phyloP scores from a whole-genome alignment of 1,139 yeast genomes.

The Hemisphaericaspora subhashii region DNA sequence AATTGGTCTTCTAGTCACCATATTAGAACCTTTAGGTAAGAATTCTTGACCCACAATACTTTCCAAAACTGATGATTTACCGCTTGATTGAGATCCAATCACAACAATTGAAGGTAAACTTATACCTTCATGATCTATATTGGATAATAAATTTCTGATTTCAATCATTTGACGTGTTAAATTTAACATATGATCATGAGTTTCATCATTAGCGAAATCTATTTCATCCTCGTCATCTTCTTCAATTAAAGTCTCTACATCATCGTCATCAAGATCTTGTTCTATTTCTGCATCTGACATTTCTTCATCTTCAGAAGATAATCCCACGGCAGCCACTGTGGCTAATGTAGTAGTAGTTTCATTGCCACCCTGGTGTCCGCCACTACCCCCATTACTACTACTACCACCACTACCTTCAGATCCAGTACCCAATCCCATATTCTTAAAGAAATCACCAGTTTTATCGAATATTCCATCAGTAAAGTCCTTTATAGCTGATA shows the following conservation, averaged over 20 bases:
- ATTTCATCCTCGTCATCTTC: slow-evolving; percentile 39
- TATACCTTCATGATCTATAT: slow-evolving; percentile 76
- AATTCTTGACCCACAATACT: slow-evolving; percentile 94
- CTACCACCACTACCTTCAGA: slow-evolving; percentile 17
- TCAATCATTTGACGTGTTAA: slow-evolving; percentile 96
- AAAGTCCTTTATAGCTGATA: slow-evolving; percentile 60
- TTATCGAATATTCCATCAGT: slow-evolving; percentile 48
- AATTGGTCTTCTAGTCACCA: slow-evolving; percentile 95
- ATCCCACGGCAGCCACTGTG: slow-evolving; percentile 49
- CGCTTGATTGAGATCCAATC: slow-evolving; percentile 95
- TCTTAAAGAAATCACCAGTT: slow-evolving; percentile 43
- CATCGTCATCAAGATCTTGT: slow-evolving; percentile 22
- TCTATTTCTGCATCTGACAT: slow-evolving; percentile 14
- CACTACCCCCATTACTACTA: slow-evolving; percentile 20
- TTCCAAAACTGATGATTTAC: slow-evolving; percentile 91
- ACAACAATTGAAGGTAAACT: slow-evolving; percentile 94
- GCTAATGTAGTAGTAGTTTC: slow-evolving; percentile 43
- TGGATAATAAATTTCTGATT: slow-evolving; percentile 74
- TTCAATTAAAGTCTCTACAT: slow-evolving; percentile 32
- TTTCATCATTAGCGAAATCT: slow-evolving; percentile 47
- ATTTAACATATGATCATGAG: slow-evolving; percentile 78
- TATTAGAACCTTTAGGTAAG: slow-evolving; percentile 89
- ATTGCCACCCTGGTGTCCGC: slow-evolving; percentile 30
- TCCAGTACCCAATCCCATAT: too few species aligned
- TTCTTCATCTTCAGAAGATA: slow-evolving; percentile 33